Evolutionary conservation across 345 rosid species (phyloP).

Genomic region (Euphorbia pulcherrima): DNA sequence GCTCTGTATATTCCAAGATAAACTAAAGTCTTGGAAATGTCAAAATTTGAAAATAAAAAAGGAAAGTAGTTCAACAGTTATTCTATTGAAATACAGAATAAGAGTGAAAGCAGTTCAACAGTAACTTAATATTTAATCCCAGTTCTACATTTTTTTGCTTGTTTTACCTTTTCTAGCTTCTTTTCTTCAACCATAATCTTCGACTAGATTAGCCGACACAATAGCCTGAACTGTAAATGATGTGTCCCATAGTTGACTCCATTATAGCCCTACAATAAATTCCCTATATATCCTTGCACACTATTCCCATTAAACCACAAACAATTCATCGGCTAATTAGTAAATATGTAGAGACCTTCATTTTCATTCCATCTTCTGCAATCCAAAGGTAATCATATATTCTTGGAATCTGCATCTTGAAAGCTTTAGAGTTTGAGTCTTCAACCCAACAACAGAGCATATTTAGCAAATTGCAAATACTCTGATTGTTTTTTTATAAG

Average conservation of each 20-base stretch:
- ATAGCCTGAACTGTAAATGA: constrained; percentile 75
- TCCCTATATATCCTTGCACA: neutral
- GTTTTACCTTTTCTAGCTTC: too few relatives aligned
- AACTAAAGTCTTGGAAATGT: too few relatives aligned
- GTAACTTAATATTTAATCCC: too few relatives aligned
- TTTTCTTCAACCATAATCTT: constrained; percentile 70
- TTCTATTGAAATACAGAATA: too few relatives aligned
- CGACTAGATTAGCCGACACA: constrained; percentile 49
- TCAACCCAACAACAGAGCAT: constrained; percentile 98
- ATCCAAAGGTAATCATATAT: constrained; percentile 75
- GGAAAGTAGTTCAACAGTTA: too few relatives aligned
- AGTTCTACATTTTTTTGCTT: too few relatives aligned
- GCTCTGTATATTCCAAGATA: too few relatives aligned
- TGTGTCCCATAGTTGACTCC: constrained; percentile 96
- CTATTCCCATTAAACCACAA: neutral
- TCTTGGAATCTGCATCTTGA: constrained; percentile 76
- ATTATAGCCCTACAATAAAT: constrained; percentile 54
- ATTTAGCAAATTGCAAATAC: too few relatives aligned
- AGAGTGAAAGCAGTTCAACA: too few relatives aligned
- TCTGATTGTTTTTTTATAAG: too few relatives aligned
- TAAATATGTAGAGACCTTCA: constrained; percentile 76
- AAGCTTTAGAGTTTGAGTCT: constrained; percentile 80
- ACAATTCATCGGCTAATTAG: too few relatives aligned
- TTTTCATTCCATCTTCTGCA: constrained; percentile 99
- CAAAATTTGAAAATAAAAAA: too few relatives aligned